Evolutionary conservation across 140 eudicot species (phyloP).

Genomic region (Oenanthe javanica): DNA sequence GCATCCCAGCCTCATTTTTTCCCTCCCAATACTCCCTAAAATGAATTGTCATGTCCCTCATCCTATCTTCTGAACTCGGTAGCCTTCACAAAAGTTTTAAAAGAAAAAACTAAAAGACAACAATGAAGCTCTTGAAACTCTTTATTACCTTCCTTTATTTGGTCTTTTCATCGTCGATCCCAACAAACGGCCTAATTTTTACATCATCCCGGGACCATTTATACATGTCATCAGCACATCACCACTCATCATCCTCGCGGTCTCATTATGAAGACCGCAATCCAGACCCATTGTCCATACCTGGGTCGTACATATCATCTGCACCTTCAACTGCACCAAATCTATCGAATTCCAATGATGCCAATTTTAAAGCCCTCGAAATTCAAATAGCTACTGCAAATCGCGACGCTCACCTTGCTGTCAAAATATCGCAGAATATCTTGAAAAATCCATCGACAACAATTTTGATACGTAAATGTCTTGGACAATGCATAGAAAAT

Average conservation of each 20-base stretch:
- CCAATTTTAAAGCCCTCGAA: background rate
- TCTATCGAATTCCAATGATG: background rate
- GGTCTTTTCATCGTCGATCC: background rate
- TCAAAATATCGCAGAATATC: background rate
- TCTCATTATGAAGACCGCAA: background rate
- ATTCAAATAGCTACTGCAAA: background rate
- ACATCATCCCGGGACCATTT: background rate
- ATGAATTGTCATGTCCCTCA: background rate
- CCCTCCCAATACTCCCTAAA: background rate
- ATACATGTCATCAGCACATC: background rate
- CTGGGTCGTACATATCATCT: background rate
- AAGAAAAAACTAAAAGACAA: background rate
- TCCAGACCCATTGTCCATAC: background rate
- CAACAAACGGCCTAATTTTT: background rate
- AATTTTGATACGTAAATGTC: background rate
- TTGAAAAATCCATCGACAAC: constrained; percentile 5
- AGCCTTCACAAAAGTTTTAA: background rate
- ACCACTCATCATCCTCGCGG: background rate
- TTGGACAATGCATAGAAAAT: constrained; percentile 2
- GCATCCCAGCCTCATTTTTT: background rate
- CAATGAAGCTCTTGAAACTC: background rate
- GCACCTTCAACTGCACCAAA: constrained; percentile 1
- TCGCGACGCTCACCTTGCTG: background rate
- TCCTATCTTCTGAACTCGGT: background rate
- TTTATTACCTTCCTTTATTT: background rate